A percentile compares a stretch with the other conserved stretches of the same genome.
phyloP scores from a whole-genome alignment of 208 protist genomes.

The Trypanosoma cruzi region DNA sequence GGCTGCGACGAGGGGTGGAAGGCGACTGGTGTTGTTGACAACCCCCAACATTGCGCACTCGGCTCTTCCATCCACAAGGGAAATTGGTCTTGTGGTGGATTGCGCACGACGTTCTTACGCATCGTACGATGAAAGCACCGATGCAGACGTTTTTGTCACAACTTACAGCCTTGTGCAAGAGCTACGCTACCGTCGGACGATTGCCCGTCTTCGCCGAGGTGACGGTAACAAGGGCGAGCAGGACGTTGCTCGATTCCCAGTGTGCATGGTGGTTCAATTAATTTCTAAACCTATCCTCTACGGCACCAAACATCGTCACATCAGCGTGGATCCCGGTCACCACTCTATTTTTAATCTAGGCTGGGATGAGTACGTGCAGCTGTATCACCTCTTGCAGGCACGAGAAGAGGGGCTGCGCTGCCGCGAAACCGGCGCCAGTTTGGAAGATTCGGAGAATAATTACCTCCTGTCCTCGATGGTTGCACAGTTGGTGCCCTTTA shows the following conservation, averaged over 20 bases:
- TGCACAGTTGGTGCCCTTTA: slow-evolving; percentile 29
- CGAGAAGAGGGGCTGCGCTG: slow-evolving; percentile 49
- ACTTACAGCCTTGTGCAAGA: slow-evolving; percentile 59
- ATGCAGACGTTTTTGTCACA: slow-evolving; percentile 47
- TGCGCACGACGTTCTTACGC: slow-evolving; percentile 62
- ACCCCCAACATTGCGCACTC: slow-evolving; percentile 70
- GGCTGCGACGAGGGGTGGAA: slow-evolving; percentile 8
- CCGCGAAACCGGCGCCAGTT: not conserved
- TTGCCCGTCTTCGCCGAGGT: slow-evolving; percentile 30
- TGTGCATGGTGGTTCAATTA: slow-evolving; percentile 74
- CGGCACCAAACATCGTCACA: slow-evolving; percentile 66
- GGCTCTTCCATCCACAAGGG: slow-evolving; percentile 54
- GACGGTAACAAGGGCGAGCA: not conserved
- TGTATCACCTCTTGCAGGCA: slow-evolving; percentile 79
- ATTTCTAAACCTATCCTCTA: slow-evolving; percentile 84
- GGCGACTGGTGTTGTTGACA: slow-evolving; percentile 54
- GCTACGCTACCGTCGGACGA: slow-evolving; percentile 58
- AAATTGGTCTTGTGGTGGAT: slow-evolving; percentile 80
- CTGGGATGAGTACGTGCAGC: slow-evolving; percentile 62
- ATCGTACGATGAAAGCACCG: slow-evolving; percentile 40
- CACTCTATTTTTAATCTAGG: slow-evolving; percentile 72
- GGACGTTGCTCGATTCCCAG: slow-evolving; percentile 4
- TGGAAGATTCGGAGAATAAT: not conserved
- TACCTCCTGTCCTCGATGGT: slow-evolving; percentile 26
- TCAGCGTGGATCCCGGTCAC: slow-evolving; percentile 61